Conservation (phyloP, 2,329 filamentous ascomycete genomes). For the Conoideocrella luteorostrata region DNA sequence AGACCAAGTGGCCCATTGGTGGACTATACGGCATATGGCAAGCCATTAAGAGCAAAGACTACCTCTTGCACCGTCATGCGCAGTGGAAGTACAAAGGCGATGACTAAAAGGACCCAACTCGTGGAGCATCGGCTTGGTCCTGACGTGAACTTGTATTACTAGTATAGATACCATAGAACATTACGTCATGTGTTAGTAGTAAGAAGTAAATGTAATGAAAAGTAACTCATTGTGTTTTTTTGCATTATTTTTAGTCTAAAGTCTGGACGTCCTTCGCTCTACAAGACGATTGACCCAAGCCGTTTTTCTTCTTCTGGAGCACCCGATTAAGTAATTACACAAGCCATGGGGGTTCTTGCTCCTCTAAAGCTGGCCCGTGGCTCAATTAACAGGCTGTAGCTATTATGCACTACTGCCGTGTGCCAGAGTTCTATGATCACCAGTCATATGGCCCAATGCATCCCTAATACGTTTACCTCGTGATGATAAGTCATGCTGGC, state of each 20-base stretch:
- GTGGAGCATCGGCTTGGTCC: background rate
- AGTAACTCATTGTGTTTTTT: background rate
- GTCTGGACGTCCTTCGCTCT: conserved; percentile 4
- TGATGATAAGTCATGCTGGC: conserved; percentile 5
- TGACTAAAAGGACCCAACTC: background rate
- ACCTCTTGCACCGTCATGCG: conserved; percentile 45
- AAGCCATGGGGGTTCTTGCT: conserved; percentile 3
- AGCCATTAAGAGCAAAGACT: conserved; percentile 52
- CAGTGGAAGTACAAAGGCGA: conserved; percentile 45
- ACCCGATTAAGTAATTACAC: conserved; percentile 9
- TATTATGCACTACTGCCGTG: conserved; percentile 1
- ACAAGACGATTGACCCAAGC: conserved; percentile 2
- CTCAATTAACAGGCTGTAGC: conserved; percentile 9
- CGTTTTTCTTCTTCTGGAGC: background rate
- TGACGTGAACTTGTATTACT: background rate
- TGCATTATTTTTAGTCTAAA: background rate
- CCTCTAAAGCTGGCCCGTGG: background rate
- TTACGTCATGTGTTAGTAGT: no score
- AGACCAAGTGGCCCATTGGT: conserved; percentile 47
- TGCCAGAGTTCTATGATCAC: conserved; percentile 9
- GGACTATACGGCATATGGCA: conserved; percentile 55
- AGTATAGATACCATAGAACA: conserved; percentile 5
- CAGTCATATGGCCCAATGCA: conserved; percentile 7
- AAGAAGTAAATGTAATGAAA: background rate
- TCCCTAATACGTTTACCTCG: conserved; percentile 10